Evolutionary conservation across 192 early-diverging fungal genomes (phyloP).

Genomic region (Mortierella alpina): DNA sequence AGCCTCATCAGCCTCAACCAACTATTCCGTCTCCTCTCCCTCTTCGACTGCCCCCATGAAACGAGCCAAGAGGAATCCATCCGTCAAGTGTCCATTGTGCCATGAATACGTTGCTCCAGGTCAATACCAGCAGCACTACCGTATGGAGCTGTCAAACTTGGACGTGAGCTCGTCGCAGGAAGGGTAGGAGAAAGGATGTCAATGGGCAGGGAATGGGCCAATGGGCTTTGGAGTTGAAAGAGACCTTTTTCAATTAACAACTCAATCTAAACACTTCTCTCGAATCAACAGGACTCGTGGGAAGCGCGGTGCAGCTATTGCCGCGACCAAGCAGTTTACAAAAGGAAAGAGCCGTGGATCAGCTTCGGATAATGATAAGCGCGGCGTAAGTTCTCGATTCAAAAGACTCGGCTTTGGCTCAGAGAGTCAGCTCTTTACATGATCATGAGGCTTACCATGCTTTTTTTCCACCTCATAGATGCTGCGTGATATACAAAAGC

Average conservation of each 20-base stretch:
- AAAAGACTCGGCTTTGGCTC: neutral
- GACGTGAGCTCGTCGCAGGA: slow-evolving; percentile 32
- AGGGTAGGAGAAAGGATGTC: neutral
- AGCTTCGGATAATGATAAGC: slow-evolving; percentile 36
- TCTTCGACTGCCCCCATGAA: slow-evolving; percentile 14
- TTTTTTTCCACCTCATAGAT: neutral
- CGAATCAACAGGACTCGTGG: slow-evolving; percentile 38
- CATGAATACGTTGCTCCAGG: slow-evolving; percentile 51
- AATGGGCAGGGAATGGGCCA: no score
- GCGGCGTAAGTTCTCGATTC: slow-evolving; percentile 11
- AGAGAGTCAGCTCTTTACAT: neutral
- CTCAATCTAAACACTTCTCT: neutral
- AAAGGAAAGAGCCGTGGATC: slow-evolving; percentile 55
- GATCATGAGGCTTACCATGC: neutral
- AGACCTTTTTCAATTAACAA: slow-evolving; percentile 3
- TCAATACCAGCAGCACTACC: slow-evolving; percentile 61
- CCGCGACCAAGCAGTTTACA: slow-evolving; percentile 62
- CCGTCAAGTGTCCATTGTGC: slow-evolving; percentile 64
- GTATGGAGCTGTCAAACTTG: slow-evolving; percentile 59
- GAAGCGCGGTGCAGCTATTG: slow-evolving; percentile 68
- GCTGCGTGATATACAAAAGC: slow-evolving; percentile 47
- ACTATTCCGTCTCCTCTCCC: neutral
- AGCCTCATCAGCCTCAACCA: no score
- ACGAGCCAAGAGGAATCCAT: slow-evolving; percentile 38
- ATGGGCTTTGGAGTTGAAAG: neutral